Evolutionary conservation across 768 basidiomycete genomes (phyloP), one percentile per base, ranked within the genome.

Genomic region (Saitozyma sp.): DNA sequence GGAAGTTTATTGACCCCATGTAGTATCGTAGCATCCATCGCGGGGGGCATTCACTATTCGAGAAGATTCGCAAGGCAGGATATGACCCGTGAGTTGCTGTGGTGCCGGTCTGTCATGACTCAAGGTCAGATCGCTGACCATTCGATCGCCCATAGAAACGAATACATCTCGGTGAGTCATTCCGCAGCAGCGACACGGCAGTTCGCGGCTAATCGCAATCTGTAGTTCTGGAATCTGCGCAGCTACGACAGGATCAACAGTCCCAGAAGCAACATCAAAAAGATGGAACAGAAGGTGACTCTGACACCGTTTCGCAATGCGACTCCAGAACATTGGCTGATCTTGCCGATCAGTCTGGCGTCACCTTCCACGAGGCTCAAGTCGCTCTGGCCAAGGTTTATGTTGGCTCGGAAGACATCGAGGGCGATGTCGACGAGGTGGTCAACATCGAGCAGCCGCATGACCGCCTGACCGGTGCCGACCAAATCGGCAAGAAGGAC

Each of bases 201-300:
- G 9, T 6, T 16, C 17, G 38, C 6, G 51, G 56, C 73, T 67
- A 53, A 70, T 52, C 17, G 9, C 16, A 4, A 8, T 29, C 29
- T 29, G 29, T 37, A 74, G 10, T 92, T 96, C 84, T 97, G 90
- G 81, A 92, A 98, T 80, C 83, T 99, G 29, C 85, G 96, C 39
- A 82, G 88, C 0, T 99, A 94, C 75, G 94, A 97, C 74, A 84
- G 93, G 29, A 90, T 94, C 73, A 93, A 92, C 72, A 69, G 59
- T 41, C 78, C 75, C 81, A 83, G 74, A 50, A 78, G 81, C 13
- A 77, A 87, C 71, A 89, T 95, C 76, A 78, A 82, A 55, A 67
- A 85, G 67, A 89, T 90, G 84, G 90, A 95, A 76, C 73, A 84
- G 58, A 81, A 64, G 17, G 79, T 67, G 10, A 43, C 13, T 58